Base-by-base conservation (phyloP, 257 asterid genomes). In the Knoxia roxburghii region DNA sequence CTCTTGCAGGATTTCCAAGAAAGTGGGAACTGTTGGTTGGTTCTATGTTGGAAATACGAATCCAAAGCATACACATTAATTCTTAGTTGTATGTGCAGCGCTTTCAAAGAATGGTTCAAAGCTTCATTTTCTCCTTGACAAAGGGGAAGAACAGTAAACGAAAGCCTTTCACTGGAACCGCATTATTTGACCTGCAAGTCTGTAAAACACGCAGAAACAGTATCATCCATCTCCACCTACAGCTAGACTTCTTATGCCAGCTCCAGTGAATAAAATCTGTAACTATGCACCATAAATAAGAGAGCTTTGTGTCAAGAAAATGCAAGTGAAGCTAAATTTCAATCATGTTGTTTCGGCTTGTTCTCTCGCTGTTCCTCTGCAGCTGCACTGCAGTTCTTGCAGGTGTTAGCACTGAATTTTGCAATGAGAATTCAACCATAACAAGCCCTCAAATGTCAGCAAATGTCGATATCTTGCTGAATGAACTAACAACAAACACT, bases 401-500 rank as follows among this genome's bases (percentile, higher is more conserved):
- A 53, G 85, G 75, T 10, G 79, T 87, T 1, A 39, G 72, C 2
- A 72, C 49, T 7, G 63, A 76, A 6, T 68, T 17, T 70, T 91
- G 97, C 80, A 72, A 65, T 21, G 61, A 68, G 1, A 45, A 58
- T 71, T 68, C 58, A 73, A 72, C 69, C 26, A 43, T 73, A 56
- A 66, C 57, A 26, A 63, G 62, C 30, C 6, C 33, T 73, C 79
- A 80, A 71, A 74, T 74, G 32, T 76, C 88, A 1, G 65, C 69
- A 73, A 82, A 77, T 61, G 81, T 85, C 21, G 75, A 80, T 10
- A 60, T 26, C 58, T 24, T 86, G 52, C 5, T 91, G 13, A 66
- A 87, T 9, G 37, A 27, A 35, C 35, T 91, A 40, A 90, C 78
- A 0, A 30, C 80, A 14, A 80, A 64, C 65, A 75, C 89, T 1